phyloP scores from a whole-genome alignment of 179 eudicot species.

The Vitellaria paradoxa region DNA sequence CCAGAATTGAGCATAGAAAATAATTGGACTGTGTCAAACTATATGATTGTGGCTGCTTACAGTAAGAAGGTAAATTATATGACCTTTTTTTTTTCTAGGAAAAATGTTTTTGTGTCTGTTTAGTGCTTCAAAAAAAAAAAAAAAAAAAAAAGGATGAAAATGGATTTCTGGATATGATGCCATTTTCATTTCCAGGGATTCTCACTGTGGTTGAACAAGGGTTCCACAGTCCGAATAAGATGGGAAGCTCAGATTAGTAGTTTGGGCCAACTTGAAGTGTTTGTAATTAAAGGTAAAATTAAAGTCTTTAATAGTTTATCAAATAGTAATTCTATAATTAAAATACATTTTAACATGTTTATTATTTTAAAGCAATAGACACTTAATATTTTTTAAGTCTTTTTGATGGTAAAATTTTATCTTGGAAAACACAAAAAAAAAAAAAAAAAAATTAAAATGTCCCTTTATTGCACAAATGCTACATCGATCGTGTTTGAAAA shows the following conservation, averaged over 20 bases:
- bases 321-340: background rate
- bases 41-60: slow-evolving; percentile 30
- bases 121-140: too few species aligned
- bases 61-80: slow-evolving; percentile 28
- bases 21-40: slow-evolving; percentile 35
- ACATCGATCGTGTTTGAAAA: too few species aligned
- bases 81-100: too few species aligned
- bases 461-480: too few species aligned
- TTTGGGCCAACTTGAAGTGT: slow-evolving; percentile 32
- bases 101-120: background rate
- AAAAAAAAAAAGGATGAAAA: background rate
- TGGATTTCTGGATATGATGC: background rate
- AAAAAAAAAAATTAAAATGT: too few species aligned
- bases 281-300: slow-evolving; percentile 33
- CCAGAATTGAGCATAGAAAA: slow-evolving; percentile 29
- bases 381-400: too few species aligned
- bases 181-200: slow-evolving; percentile 25
- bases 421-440: too few species aligned
- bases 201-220: slow-evolving; percentile 47
- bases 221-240: slow-evolving; percentile 30
- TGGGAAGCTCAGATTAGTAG: slow-evolving; percentile 39
- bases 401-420: too few species aligned
- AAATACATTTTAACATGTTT: too few species aligned
- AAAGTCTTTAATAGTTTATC: background rate
- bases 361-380: too few species aligned